These are phyloP conservation scores for Mycocentrospora acerina DNA, from an alignment of 2,329 filamentous ascomycete genomes.

Conservation along the genomic window DNA sequence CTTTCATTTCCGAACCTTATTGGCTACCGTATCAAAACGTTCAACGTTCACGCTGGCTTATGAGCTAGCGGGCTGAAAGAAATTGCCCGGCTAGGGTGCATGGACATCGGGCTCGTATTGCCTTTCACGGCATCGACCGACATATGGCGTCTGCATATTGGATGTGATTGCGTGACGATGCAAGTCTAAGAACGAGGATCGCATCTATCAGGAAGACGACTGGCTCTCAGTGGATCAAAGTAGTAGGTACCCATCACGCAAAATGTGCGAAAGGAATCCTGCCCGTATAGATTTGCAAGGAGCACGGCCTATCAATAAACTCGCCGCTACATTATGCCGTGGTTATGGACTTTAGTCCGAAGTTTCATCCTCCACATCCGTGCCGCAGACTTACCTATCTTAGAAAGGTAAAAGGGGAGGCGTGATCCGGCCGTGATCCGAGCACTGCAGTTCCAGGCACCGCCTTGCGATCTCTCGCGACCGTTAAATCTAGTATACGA, in stretches of 20 bases:
- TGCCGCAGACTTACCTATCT: conserved; percentile 19
- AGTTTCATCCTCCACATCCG: conserved; percentile 32
- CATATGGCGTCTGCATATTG: conserved; percentile 11
- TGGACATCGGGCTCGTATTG: conserved; percentile 10
- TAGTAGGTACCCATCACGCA: conserved; percentile 6
- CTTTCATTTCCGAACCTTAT: conserved; percentile 10
- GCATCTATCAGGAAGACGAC: conserved; percentile 4
- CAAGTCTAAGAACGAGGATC: conserved; percentile 9
- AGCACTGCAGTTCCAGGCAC: conserved; percentile 17
- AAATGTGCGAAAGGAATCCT: conserved; percentile 16
- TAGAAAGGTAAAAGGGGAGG: conserved; percentile 15
- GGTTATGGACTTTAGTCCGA: conserved; percentile 16
- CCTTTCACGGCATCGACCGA: not conserved
- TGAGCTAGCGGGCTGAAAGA: conserved; percentile 23
- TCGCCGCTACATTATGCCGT: conserved; percentile 13
- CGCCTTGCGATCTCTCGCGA: conserved; percentile 24
- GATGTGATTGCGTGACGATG: conserved; percentile 23
- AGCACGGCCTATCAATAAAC: conserved; percentile 15
- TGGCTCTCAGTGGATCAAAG: conserved; percentile 6
- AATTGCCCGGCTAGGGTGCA: conserved; percentile 24
- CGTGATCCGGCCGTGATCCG: conserved; percentile 24
- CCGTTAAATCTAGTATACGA: conserved; percentile 23
- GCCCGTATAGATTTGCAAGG: conserved; percentile 3
- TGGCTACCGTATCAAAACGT: conserved; percentile 20
- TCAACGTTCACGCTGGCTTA: conserved; percentile 24